Evolutionary conservation across 2,329 filamentous ascomycete genomes (phyloP).

Genomic region (Hypoxylon sp.): DNA sequence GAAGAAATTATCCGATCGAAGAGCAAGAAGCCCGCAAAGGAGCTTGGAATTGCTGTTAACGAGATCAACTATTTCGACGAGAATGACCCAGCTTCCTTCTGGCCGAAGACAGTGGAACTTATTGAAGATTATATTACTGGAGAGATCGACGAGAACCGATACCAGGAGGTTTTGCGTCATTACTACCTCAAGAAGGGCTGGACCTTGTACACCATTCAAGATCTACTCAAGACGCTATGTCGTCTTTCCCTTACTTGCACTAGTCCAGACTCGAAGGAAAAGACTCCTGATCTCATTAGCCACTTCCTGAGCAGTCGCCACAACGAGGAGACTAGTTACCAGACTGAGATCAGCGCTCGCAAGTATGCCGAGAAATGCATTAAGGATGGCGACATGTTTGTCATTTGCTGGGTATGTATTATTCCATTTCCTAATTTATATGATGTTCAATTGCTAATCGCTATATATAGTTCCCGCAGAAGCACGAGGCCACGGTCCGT

Average conservation of each 20-base stretch:
- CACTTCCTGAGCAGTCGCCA: constrained; percentile 87
- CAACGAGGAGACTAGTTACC: constrained; percentile 87
- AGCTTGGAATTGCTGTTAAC: constrained; percentile 87
- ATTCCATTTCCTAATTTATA: constrained; percentile 20
- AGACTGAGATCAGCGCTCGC: constrained; percentile 89
- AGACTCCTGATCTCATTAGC: constrained; percentile 90
- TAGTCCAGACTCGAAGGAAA: constrained; percentile 89
- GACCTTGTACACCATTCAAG: constrained; percentile 93
- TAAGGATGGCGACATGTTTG: constrained; percentile 93
- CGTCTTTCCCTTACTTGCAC: constrained; percentile 88
- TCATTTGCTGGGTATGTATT: constrained; percentile 88
- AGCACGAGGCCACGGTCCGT: constrained; percentile 79
- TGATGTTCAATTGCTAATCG: constrained; percentile 53
- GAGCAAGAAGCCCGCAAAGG: constrained; percentile 83
- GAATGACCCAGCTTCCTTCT: constrained; percentile 78
- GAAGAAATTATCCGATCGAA: constrained; percentile 81
- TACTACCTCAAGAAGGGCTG: constrained; percentile 94
- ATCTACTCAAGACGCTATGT: constrained; percentile 85
- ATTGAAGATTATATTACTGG: constrained; percentile 89
- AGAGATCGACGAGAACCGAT: constrained; percentile 84
- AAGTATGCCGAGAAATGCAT: constrained; percentile 94
- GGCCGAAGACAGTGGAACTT: constrained; percentile 86
- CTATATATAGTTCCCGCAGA: constrained; percentile 73
- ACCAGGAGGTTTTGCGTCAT: constrained; percentile 91
- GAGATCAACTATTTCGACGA: constrained; percentile 82